Percentiles rank a stretch among this genome's conserved stretches.
Conservation (phyloP, 139 green algal genomes). For the Pseudopediastrum boryanum region DNA sequence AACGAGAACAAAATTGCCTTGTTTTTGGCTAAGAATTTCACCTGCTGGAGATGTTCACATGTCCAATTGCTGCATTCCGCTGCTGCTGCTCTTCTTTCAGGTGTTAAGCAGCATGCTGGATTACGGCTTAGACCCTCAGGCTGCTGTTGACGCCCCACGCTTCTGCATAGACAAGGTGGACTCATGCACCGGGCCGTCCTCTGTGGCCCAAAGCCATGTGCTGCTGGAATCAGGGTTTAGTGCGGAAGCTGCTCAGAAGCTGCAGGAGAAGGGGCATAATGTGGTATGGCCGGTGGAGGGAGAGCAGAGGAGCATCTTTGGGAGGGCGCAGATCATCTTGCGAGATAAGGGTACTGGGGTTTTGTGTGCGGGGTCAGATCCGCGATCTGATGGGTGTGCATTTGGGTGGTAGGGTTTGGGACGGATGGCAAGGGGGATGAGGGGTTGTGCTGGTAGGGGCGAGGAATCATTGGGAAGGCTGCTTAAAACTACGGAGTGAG, state of each 20-base stretch:
- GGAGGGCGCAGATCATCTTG: slow-evolving; percentile 66
- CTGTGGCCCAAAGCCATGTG: slow-evolving; percentile 46
- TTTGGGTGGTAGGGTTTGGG: slow-evolving; percentile 60
- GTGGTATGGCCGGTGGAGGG: slow-evolving; percentile 27
- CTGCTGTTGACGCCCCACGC: slow-evolving; percentile 67
- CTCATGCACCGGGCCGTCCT: slow-evolving; percentile 43
- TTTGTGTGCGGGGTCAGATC: slow-evolving; percentile 68
- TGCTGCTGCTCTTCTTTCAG: slow-evolving; percentile 39
- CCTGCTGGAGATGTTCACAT: neutral
- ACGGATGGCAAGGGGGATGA: too few species aligned
- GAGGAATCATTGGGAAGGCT: too few species aligned
- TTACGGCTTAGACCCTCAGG: slow-evolving; percentile 70
- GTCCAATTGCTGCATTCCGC: neutral
- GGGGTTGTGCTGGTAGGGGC: too few species aligned
- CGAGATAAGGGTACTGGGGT: slow-evolving; percentile 56
- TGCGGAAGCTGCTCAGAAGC: slow-evolving; percentile 7
- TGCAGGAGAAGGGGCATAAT: slow-evolving; percentile 50
- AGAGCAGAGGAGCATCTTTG: slow-evolving; percentile 52
- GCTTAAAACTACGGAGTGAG: too few species aligned
- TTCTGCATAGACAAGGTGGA: slow-evolving; percentile 64
- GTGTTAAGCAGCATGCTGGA: slow-evolving; percentile 74
- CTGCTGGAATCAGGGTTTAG: slow-evolving; percentile 45
- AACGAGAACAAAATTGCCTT: too few species aligned
- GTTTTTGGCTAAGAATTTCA: too few species aligned
- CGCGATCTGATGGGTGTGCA: slow-evolving; percentile 63